Evolutionary conservation across 257 asterid genomes (phyloP).

Genomic region (Solanum sitiens): DNA sequence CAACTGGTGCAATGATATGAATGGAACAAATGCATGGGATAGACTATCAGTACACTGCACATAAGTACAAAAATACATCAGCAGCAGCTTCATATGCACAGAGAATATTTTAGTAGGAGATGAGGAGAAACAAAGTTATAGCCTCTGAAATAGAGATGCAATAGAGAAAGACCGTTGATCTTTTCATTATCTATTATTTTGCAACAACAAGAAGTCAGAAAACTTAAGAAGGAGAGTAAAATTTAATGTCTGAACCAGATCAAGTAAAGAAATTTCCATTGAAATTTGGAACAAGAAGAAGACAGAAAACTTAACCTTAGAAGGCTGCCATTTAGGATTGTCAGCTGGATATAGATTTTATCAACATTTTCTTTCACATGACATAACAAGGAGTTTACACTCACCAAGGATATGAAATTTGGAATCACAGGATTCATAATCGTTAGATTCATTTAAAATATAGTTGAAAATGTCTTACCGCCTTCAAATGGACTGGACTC

Average conservation of each 20-base stretch:
- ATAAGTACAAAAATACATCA: not conserved
- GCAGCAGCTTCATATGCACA: not conserved
- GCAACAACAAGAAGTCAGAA: not conserved
- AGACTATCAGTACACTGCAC: not conserved
- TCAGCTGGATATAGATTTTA: not conserved
- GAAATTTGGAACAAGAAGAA: too few species aligned
- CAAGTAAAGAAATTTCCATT: not conserved
- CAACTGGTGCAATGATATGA: not conserved
- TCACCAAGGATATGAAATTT: not conserved
- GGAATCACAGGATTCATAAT: not conserved
- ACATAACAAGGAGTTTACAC: not conserved
- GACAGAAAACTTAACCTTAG: not conserved
- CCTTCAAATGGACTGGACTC: conserved; percentile 76
- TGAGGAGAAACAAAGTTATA: not conserved
- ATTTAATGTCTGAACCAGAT: not conserved
- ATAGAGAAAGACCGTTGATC: not conserved
- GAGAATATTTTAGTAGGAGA: not conserved
- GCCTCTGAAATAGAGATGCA: not conserved
- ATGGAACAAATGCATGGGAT: not conserved
- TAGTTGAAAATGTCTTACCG: conserved; percentile 2
- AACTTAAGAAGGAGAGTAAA: not conserved
- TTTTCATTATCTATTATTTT: not conserved
- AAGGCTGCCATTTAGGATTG: not conserved
- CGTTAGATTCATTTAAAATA: not conserved
- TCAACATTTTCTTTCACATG: not conserved